phyloP scores from a whole-genome alignment of 345 rosid species.

The Hibiscus mutabilis region DNA sequence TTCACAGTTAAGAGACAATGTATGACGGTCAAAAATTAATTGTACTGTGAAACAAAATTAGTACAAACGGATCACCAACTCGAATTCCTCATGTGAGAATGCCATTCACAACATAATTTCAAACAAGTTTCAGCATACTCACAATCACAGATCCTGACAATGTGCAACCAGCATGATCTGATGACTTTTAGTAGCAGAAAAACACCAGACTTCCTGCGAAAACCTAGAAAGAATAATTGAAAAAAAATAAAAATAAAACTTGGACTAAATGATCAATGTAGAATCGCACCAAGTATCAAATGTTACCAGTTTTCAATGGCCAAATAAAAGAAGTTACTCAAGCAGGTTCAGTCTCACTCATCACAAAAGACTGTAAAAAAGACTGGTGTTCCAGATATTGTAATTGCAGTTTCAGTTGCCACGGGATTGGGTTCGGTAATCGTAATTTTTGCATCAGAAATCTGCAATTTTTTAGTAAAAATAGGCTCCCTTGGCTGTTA shows the following conservation, averaged over 20 bases:
- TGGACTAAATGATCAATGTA: neutral
- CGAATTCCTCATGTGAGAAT: conserved; percentile 1
- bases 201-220: neutral
- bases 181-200: neutral
- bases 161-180: conserved; percentile 13
- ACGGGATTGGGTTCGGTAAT: conserved; percentile 56
- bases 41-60: neutral
- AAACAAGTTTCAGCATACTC: conserved; percentile 11
- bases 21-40: neutral
- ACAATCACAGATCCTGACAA: conserved; percentile 1
- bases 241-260: neutral
- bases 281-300: neutral
- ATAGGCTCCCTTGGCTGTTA: neutral
- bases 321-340: conserved; percentile 13
- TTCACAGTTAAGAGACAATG: neutral
- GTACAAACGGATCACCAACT: neutral
- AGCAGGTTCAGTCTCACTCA: conserved; percentile 48
- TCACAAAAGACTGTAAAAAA: conserved; percentile 72
- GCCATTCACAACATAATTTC: conserved; percentile 16
- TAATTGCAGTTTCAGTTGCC: conserved; percentile 52
- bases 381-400: conserved; percentile 75
- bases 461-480: conserved; percentile 24
- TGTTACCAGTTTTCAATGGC: neutral
- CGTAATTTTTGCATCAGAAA: conserved; percentile 60
- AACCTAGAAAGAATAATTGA: neutral